Conservation (phyloP, 2,329 filamentous ascomycete species). For the Ilyonectria mors-panacis region DNA sequence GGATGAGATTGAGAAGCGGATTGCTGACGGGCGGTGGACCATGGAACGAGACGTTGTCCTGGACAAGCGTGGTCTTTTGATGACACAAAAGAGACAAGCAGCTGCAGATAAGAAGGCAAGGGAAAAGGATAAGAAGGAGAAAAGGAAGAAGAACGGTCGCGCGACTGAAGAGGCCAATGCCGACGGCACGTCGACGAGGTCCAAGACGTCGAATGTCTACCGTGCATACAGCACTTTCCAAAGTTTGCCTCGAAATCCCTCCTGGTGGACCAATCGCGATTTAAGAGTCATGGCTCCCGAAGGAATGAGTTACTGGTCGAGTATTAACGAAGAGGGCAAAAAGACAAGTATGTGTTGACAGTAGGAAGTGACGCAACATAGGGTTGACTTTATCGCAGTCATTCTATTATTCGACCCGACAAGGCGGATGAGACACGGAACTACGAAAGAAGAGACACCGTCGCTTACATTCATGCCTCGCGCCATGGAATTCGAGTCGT, state of each 20-base stretch:
- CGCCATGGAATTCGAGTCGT: conserved; percentile 48
- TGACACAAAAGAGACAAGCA: conserved; percentile 37
- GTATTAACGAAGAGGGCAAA: conserved; percentile 36
- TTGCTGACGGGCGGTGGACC: conserved; percentile 44
- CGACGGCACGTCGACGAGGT: conserved; percentile 28
- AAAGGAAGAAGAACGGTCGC: conserved; percentile 5
- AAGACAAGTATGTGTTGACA: conserved; percentile 39
- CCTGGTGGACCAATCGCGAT: conserved; percentile 46
- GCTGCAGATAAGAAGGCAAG: conserved; percentile 23
- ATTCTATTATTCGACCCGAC: conserved; percentile 44
- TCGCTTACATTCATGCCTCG: conserved; percentile 50
- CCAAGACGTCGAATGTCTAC: conserved; percentile 47
- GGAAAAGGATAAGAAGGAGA: conserved; percentile 20
- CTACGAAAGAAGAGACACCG: conserved; percentile 36
- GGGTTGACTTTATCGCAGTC: conserved; percentile 35
- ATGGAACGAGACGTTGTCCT: conserved; percentile 41
- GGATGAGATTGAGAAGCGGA: conserved; percentile 42
- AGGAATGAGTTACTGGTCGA: conserved; percentile 45
- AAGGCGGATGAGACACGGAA: conserved; percentile 42
- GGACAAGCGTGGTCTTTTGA: conserved; percentile 40
- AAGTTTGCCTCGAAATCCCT: conserved; percentile 40
- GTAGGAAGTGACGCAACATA: too few species aligned
- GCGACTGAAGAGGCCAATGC: conserved; percentile 14
- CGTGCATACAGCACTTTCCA: conserved; percentile 49
- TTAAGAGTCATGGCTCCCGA: conserved; percentile 48